Base-by-base conservation (phyloP, 2,329 filamentous ascomycete species). In the Aspergillus hortae region DNA sequence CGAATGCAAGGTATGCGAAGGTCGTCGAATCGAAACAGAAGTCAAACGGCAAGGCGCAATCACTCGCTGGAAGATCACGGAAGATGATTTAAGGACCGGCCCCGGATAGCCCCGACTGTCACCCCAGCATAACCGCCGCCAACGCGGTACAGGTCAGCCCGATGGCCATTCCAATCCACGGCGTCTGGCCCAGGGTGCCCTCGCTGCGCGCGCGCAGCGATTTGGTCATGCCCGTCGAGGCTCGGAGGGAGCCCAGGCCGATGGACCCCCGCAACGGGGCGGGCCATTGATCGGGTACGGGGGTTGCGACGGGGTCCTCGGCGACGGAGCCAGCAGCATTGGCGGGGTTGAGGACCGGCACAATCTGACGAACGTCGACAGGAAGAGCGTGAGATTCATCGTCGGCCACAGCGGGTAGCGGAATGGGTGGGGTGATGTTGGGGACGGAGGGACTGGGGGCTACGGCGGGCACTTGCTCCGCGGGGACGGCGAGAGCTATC, bases 161-260 rank as follows among this genome's bases (percentile, higher is more conserved):
- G 43, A 73, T 70, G 5, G 68, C 70, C 68, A 72, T 72, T 32
- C 70, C 70, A 49, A 72, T 71, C 70, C 70, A 73, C 30, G 70
- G 70, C 1, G 70, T 67, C 52, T 72, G 69, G 21, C 70, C 70
- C 2, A 73, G 59, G 14, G 66, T 66, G 25, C 70, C 70, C 54
- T 72, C 70, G 54, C 68, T 73, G 53, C 69, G 63, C 35, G 63
- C 66, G 40, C 63, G 61, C 42, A 69, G 56, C 14, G 66, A 57
- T 49, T 66, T 63, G 15, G 64, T 60, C 48, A 62, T 44, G 42
- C 61, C 56, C 32, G 55, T 36, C 25, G 60, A 48, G 23, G 56
- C 38, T 23, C 47, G 53, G 15, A 56, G 46, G 17, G 63, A 65
- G 10, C 69, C 66, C 17, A 73, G 50, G 6, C 67, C 68, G 42